phyloP scores from a whole-genome alignment of 257 asterid genomes.

The Linaria vulgaris region DNA sequence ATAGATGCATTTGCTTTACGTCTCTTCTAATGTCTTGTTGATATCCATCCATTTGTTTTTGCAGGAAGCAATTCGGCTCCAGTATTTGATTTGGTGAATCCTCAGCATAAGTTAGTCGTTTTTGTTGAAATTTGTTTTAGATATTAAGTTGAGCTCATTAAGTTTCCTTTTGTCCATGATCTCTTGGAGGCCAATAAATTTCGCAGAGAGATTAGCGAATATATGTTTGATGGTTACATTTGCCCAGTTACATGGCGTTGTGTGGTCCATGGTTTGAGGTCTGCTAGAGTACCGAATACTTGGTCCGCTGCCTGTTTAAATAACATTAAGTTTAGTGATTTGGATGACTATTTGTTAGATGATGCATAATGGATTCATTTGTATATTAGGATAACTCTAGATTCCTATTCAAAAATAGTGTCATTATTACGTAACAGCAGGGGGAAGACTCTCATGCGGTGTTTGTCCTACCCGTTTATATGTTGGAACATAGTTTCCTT shows the following conservation, averaged over 20 bases:
- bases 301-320: slow-evolving; percentile 7
- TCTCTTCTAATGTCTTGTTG: not conserved
- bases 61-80: slow-evolving; percentile 72
- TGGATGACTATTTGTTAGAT: not conserved
- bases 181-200: too few species aligned
- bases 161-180: too few species aligned
- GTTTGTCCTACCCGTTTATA: slow-evolving; percentile 9
- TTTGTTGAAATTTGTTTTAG: slow-evolving; percentile 17
- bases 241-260: too few species aligned
- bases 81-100: slow-evolving; percentile 85
- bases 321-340: not conserved
- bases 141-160: too few species aligned
- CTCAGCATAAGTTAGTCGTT: slow-evolving; percentile 87
- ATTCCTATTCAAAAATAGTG: not conserved
- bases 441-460: slow-evolving; percentile 7
- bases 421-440: slow-evolving; percentile 1
- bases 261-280: too few species aligned
- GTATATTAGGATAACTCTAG: slow-evolving; percentile 1
- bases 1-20: too few species aligned
- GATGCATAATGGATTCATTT: slow-evolving; percentile 1
- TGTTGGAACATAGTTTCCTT: not conserved
- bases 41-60: slow-evolving; percentile 26
- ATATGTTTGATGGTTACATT: too few species aligned
- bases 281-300: too few species aligned
- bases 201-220: too few species aligned